Base-by-base conservation (phyloP, 2,329 filamentous ascomycete species). In the Shiraia sp. region DNA sequence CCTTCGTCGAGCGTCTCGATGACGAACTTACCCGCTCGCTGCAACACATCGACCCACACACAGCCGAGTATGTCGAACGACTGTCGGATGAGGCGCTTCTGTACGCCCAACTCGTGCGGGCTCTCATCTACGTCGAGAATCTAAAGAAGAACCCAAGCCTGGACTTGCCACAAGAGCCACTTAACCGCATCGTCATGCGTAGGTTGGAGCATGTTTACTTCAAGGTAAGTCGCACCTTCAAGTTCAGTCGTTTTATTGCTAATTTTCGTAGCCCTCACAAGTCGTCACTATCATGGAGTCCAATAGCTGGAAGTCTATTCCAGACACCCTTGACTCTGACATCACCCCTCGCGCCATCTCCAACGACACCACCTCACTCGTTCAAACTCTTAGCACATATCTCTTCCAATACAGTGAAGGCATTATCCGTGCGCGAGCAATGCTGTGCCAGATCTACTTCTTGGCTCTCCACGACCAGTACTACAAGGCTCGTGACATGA, bases 391-490 rank as follows among this genome's bases (percentile, higher is more conserved):
- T 38, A 96, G 90, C 83, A 90, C 87, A 70, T 96, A 96, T 72
- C 85, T 99, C 31, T 99, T 97, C 80, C 80, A 83, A 71, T 79
- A 96, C 77, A 95, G 90, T 70, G 91, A 96, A 67, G 91, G 92
- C 58, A 97, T 99, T 63, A 91, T 96, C 65, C 87, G 92, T 54
- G 95, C 92, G 46, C 86, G 93, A 46, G 92, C 93, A 32, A 97
- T 99, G 91, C 81, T 99, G 49, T 96, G 90, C 79, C 90, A 97
- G 75, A 93, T 99, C 51, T 99, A 99, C 79, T 96, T 96, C 84
- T 80, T 96, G 59, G 93, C 93, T 36, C 82, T 99, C 38, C 93
- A 99, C 74, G 91, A 96, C 74, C 86, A 96, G 63, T 99, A 97
- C 80, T 97, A 96, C 81, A 90, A 88, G 74, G 88, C 93, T 63